Evolutionary conservation across 257 asterid species (phyloP), one percentile per base, ranked within the genome.

Genomic region (Euphrasia confusa): DNA sequence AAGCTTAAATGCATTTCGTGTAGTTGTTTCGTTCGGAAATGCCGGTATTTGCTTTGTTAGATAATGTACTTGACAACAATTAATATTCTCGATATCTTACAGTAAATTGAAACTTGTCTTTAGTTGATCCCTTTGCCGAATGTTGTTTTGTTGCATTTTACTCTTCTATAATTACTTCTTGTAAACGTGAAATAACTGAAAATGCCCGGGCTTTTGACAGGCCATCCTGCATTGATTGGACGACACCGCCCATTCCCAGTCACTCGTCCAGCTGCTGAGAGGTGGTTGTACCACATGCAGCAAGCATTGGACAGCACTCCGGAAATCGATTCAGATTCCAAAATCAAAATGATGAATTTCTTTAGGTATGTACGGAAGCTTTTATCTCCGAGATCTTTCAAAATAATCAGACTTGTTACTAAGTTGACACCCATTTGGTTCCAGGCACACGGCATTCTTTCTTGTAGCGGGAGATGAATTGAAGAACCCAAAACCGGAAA

Each of bases 281-380:
- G 99, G 85, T 89, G 97, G 99, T 62, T 92, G 72, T 83, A 92
- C 77, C 99, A 92, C 78, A 89, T 89, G 99, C 91, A 83, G 71
- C 89, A 76, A 60, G 94, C 97, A 58, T 58, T 92, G 52, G 95
- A 89, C 72, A 71, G 71, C 69, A 73, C 77, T 48, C 32, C 76
- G 5, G 90, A 83, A 60, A 86, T 92, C 54, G 98, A 89, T 63
- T 18, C 77, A 12, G 93, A 80, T 67, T 92, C 95, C 66, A 89
- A 83, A 78, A 84, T 68, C 64, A 86, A 84, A 78, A 92, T 89
- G 96, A 80, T 57, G 77, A 83, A 83, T 65, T 92, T 86, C 71
- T 92, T 89, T 64, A 86, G 95, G 99, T 92, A 80, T 58, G 24
- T 21, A 21, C 24, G 24, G 24, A 54, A 42, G 2, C 4, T 55